phyloP scores from a whole-genome alignment of 352 stramenopile genomes.

The Elongisporangium senticosum region DNA sequence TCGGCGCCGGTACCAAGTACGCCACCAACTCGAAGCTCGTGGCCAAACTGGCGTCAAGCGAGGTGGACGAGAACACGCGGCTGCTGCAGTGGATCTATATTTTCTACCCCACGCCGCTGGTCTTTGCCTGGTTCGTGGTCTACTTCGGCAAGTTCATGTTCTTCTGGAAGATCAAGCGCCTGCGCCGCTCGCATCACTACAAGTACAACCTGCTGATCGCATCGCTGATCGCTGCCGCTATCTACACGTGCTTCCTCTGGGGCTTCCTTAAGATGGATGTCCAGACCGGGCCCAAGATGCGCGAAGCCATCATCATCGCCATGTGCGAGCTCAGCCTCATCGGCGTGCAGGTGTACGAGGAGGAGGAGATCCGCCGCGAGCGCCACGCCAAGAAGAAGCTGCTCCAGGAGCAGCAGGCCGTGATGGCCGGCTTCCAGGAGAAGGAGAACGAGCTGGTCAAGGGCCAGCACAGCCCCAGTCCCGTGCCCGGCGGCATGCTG shows the following conservation, averaged over 20 bases:
- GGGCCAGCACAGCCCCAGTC: slow-evolving; percentile 7
- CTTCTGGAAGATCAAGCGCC: slow-evolving; percentile 66
- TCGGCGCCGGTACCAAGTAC: slow-evolving; percentile 49
- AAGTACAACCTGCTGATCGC: slow-evolving; percentile 78
- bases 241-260: slow-evolving; percentile 54
- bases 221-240: slow-evolving; percentile 39
- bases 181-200: slow-evolving; percentile 74
- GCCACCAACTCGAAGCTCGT: slow-evolving; percentile 29
- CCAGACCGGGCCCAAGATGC: slow-evolving; percentile 52
- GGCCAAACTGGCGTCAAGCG: slow-evolving; percentile 39
- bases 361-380: slow-evolving; percentile 49
- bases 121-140: slow-evolving; percentile 65
- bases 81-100: slow-evolving; percentile 70
- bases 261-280: slow-evolving; percentile 55
- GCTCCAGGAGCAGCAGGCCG: slow-evolving; percentile 35
- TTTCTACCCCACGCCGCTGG: slow-evolving; percentile 64
- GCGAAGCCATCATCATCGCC: slow-evolving; percentile 49
- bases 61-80: slow-evolving; percentile 70
- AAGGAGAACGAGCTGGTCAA: slow-evolving; percentile 22
- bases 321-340: slow-evolving; percentile 66
- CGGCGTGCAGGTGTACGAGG: slow-evolving; percentile 67
- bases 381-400: slow-evolving; percentile 54
- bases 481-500: slow-evolving; percentile 27
- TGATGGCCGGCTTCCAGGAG: slow-evolving; percentile 17
- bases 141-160: slow-evolving; percentile 83